A percentile compares a stretch with the other conserved stretches of the same genome.
phyloP scores from a whole-genome alignment of 345 rosid genomes.

The Corchorus capsularis region DNA sequence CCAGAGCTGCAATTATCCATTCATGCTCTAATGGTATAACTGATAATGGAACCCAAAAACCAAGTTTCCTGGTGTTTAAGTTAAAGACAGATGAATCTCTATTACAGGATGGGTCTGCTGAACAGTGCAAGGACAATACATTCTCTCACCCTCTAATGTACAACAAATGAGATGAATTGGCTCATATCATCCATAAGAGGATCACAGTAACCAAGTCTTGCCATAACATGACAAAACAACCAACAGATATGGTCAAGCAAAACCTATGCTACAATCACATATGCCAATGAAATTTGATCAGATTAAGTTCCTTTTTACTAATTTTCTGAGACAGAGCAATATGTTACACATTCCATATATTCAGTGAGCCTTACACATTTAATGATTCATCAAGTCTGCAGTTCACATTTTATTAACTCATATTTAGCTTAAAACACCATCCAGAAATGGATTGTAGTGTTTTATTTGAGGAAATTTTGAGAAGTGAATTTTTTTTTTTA shows the following conservation, averaged over 20 bases:
- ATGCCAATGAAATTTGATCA: not conserved
- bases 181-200: not conserved
- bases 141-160: not conserved
- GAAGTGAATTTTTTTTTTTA: not conserved
- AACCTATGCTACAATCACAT: not conserved
- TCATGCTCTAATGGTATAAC: too few species aligned
- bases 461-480: constrained; percentile 1
- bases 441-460: not conserved
- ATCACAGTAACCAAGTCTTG: not conserved
- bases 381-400: not conserved
- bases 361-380: not conserved
- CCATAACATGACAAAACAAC: not conserved
- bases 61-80: not conserved
- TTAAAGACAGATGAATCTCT: not conserved
- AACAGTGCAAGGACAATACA: not conserved
- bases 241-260: not conserved
- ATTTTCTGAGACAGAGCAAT: not conserved
- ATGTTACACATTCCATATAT: not conserved
- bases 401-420: not conserved
- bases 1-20: not conserved
- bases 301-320: not conserved
- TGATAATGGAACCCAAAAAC: too few species aligned
- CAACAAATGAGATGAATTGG: not conserved
- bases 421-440: not conserved
- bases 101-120: not conserved